These are phyloP conservation scores for Aspergillus affinis DNA, from an alignment of 495 filamentous ascomycete genomes.

Conservation along the genomic window DNA sequence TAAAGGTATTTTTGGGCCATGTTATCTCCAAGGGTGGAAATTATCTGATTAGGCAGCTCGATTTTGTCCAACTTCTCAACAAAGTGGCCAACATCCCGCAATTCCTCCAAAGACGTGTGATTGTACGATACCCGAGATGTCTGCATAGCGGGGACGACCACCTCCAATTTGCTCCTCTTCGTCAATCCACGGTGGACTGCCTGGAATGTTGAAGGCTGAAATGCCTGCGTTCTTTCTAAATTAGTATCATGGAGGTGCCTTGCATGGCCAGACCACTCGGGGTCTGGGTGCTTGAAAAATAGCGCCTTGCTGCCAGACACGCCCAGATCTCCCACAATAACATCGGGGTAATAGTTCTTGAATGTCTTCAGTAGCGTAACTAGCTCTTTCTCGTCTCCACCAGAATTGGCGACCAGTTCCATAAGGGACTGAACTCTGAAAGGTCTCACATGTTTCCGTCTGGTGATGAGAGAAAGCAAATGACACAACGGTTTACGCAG, in stretches of 20 bases:
- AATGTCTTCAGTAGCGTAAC: conserved; percentile 77
- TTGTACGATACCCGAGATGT: conserved; percentile 62
- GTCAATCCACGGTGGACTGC: conserved; percentile 43
- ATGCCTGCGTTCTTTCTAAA: conserved; percentile 28
- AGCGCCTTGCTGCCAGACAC: conserved; percentile 34
- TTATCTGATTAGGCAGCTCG: conserved; percentile 77
- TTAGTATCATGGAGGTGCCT: conserved; percentile 64
- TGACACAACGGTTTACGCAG: conserved; percentile 62
- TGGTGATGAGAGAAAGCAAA: conserved; percentile 77
- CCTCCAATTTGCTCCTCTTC: conserved; percentile 48
- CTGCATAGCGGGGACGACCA: conserved; percentile 66
- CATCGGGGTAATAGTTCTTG: conserved; percentile 88
- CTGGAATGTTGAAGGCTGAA: conserved; percentile 39
- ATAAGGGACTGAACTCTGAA: conserved; percentile 81
- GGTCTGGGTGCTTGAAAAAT: conserved; percentile 67
- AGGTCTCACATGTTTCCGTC: conserved; percentile 83
- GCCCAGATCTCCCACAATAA: conserved; percentile 69
- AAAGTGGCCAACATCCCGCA: conserved; percentile 70
- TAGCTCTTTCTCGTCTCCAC: conserved; percentile 68
- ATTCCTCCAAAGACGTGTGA: conserved; percentile 67
- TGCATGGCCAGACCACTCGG: conserved; percentile 71
- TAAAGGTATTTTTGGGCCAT: conserved; percentile 75
- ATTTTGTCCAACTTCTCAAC: conserved; percentile 75
- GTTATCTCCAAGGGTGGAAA: conserved; percentile 71
- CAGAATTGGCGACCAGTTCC: conserved; percentile 45